Evolutionary conservation across 768 basidiomycete genomes (phyloP).

Genomic region (Lactifluus pinguis): DNA sequence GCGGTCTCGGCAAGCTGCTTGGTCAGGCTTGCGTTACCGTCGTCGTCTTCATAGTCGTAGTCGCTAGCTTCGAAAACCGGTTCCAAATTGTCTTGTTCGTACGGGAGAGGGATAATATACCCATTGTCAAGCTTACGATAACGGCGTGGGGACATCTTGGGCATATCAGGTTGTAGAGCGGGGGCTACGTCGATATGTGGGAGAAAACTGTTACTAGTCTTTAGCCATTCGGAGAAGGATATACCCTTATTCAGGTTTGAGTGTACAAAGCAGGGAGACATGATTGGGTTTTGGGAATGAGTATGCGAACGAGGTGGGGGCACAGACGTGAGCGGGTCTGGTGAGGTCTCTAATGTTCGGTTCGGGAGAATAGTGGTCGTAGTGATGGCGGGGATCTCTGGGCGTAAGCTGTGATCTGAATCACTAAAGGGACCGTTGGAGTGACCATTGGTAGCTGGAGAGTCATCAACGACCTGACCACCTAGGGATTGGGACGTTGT

Average conservation of each 20-base stretch:
- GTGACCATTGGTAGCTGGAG: neutral
- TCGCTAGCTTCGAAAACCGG: slow-evolving; percentile 25
- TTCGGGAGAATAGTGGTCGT: neutral
- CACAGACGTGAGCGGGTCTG: neutral
- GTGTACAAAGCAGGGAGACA: slow-evolving; percentile 89
- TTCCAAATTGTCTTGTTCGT: slow-evolving; percentile 18
- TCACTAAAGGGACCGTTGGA: neutral
- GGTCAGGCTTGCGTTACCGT: slow-evolving; percentile 73
- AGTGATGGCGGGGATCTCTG: neutral
- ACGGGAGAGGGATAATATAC: slow-evolving; percentile 18
- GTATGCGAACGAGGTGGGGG: slow-evolving; percentile 16
- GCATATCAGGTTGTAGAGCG: slow-evolving; percentile 32
- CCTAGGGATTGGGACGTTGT: neutral
- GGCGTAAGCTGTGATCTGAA: neutral
- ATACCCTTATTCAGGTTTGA: slow-evolving; percentile 80
- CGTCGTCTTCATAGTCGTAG: slow-evolving; percentile 61
- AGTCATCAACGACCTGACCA: neutral
- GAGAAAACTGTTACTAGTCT: slow-evolving; percentile 19
- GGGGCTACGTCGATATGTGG: slow-evolving; percentile 42
- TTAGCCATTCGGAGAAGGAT: slow-evolving; percentile 68
- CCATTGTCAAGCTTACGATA: slow-evolving; percentile 21
- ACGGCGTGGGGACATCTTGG: slow-evolving; percentile 19
- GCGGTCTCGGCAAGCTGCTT: slow-evolving; percentile 94
- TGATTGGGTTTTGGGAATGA: slow-evolving; percentile 29
- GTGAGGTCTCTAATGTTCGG: slow-evolving; percentile 4